Conservation (phyloP, 495 filamentous ascomycete species). For the Aspergillus homomorphus region DNA sequence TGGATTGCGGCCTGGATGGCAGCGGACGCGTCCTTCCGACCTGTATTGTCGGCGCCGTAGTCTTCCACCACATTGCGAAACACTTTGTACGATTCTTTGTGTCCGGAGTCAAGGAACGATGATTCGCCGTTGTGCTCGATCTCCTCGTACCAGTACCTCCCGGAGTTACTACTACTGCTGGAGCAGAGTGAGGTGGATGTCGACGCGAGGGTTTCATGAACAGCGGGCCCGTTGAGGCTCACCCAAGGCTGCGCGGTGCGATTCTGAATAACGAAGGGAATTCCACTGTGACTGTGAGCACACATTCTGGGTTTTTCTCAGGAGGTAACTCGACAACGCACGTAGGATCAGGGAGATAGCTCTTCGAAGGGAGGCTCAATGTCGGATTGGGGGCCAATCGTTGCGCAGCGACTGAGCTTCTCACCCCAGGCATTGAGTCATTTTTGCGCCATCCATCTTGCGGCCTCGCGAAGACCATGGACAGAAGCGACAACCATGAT, state of each 20-base stretch:
- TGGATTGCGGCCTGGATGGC: constrained; percentile 28
- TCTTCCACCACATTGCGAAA: constrained; percentile 37
- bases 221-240: constrained; percentile 2
- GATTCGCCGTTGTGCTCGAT: constrained; percentile 35
- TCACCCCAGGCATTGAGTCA: not conserved
- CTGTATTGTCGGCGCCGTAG: constrained; percentile 33
- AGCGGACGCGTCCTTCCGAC: constrained; percentile 21
- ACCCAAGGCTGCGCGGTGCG: constrained; percentile 20
- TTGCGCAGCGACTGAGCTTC: not conserved
- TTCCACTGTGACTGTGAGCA: constrained; percentile 15
- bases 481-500: not conserved
- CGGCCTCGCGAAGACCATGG: not conserved
- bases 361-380: not conserved
- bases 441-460: not conserved
- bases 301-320: not conserved
- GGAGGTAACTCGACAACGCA: not conserved
- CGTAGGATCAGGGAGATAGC: not conserved
- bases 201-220: constrained; percentile 1
- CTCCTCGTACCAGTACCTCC: constrained; percentile 34
- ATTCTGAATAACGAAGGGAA: constrained; percentile 21
- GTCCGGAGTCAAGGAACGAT: constrained; percentile 23
- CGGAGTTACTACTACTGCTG: constrained; percentile 7
- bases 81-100: constrained; percentile 31
- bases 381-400: not conserved
- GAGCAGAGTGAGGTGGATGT: not conserved